Base-by-base conservation (phyloP, 768 basidiomycete species). In the Suillus ampliporus region DNA sequence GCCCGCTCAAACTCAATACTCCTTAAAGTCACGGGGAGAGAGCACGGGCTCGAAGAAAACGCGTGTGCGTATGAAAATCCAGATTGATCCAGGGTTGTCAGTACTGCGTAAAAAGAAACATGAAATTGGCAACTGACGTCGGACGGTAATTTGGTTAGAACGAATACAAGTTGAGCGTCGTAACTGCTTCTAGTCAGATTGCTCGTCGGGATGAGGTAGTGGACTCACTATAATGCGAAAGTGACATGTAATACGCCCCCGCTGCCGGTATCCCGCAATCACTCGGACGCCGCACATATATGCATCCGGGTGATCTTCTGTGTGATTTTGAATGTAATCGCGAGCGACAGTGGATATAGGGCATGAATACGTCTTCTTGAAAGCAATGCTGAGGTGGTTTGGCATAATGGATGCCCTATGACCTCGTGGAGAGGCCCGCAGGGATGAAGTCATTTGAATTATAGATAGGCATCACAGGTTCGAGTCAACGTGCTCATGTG, bases 131-230 rank as follows among this genome's bases (percentile, higher is more conserved):
- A n/a, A 72, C 77, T 70, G 61, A 88, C 96, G 75, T 97, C 88
- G 8, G 83, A 76, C 2, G 97, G 96, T 8, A 99, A 79, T 72
- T 98, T 98, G 14, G 89, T 87, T 64, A 92, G 76, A 37, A 95
- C 84, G 64, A 90, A 95, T 0, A 88, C 80, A 41, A 98, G 86
- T 72, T 97, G 96, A 4, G 94, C 92, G 67, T 97, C 92, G 72
- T 99, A 99, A 50, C 97, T 98, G 67, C 43, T 41, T 53, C 52
- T 13, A 50, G 53, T 61, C 56, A 65, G 65, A 57, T 35, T 3
- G 10, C 61, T 40, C 58, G 35, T 51, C 31, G 17, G 64, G 61
- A 52, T 50, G 23, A 46, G 40, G 46, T 4, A 38, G 34, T 14
- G 58, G 50, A 83, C 87, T 64, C 67, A 95, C 95, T 82, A 80